These are phyloP conservation scores for Danielia oregonensis DNA, from an alignment of 805 yeast genomes.

Conservation along the genomic window DNA sequence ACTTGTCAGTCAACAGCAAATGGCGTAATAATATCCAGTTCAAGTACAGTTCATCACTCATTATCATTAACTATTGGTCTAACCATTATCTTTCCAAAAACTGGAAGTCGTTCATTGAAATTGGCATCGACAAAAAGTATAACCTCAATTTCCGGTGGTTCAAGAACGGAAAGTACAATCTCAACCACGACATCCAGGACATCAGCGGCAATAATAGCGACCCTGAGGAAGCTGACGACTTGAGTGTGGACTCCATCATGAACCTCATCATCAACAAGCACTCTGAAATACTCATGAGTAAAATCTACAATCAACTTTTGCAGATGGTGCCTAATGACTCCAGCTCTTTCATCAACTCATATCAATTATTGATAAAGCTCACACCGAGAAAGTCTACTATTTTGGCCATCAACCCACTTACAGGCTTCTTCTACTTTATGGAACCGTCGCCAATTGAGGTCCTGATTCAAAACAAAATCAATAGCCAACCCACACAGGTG, in stretches of 20 bases:
- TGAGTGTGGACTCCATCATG: conserved; percentile 33
- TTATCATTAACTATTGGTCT: conserved; percentile 63
- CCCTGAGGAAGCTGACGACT: conserved; percentile 23
- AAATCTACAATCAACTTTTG: conserved; percentile 16
- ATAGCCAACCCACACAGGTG: conserved; percentile 17
- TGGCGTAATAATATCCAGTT: conserved; percentile 64
- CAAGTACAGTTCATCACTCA: conserved; percentile 50
- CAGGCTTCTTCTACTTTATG: conserved; percentile 38
- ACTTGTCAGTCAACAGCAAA: conserved; percentile 38
- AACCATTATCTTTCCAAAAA: conserved; percentile 40
- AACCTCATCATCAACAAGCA: conserved; percentile 37
- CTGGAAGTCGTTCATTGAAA: conserved; percentile 53
- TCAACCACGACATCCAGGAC: conserved; percentile 16
- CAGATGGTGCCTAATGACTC: conserved; percentile 12
- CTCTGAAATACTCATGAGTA: conserved; percentile 29
- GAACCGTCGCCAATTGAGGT: conserved; percentile 39
- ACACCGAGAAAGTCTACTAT: conserved; percentile 30
- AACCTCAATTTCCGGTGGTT: conserved; percentile 59
- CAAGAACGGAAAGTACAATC: conserved; percentile 46
- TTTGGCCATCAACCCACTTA: conserved; percentile 37
- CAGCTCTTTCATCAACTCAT: conserved; percentile 22
- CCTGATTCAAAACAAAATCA: conserved; percentile 28
- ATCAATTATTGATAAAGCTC: conserved; percentile 31
- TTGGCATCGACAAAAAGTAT: conserved; percentile 50
- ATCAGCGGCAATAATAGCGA: conserved; percentile 4